These are phyloP conservation scores for Dictyostelium intermedium DNA, from an alignment of 78 protist species.

Conservation along the genomic window DNA sequence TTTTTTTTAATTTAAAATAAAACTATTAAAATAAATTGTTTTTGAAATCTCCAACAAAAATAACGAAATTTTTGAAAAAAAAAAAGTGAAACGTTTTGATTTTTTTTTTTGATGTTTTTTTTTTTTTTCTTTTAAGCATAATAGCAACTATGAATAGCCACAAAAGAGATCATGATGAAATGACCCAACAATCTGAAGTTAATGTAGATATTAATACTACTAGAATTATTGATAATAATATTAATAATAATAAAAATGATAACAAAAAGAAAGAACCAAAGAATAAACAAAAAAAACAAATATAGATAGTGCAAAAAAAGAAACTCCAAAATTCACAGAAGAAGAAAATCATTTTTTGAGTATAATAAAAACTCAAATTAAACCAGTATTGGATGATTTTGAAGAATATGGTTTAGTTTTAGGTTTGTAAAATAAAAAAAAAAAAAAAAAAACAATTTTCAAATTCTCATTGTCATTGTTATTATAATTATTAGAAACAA, in stretches of 20 bases:
- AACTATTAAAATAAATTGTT: neutral
- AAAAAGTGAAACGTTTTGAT: too few species aligned
- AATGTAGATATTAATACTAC: neutral
- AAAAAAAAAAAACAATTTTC: neutral
- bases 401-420: slow-evolving; percentile 2
- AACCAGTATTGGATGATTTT: slow-evolving; percentile 13
- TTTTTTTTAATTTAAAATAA: neutral
- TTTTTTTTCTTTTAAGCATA: neutral
- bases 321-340: neutral
- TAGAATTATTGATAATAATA: neutral
- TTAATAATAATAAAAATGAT: neutral
- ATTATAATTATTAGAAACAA: neutral
- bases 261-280: neutral
- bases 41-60: neutral
- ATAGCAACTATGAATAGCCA: neutral
- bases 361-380: neutral
- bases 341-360: neutral
- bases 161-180: slow-evolving; percentile 24
- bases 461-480: neutral
- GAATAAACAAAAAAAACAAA: neutral
- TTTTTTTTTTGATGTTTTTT: neutral
- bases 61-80: neutral
- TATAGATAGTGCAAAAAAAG: neutral
- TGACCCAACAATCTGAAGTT: neutral
- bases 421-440: neutral